A percentile compares a stretch with the other conserved stretches of the same genome.
phyloP scores from a whole-genome alignment of 1,284 basidiomycete species.

The Tremellales sp. region DNA sequence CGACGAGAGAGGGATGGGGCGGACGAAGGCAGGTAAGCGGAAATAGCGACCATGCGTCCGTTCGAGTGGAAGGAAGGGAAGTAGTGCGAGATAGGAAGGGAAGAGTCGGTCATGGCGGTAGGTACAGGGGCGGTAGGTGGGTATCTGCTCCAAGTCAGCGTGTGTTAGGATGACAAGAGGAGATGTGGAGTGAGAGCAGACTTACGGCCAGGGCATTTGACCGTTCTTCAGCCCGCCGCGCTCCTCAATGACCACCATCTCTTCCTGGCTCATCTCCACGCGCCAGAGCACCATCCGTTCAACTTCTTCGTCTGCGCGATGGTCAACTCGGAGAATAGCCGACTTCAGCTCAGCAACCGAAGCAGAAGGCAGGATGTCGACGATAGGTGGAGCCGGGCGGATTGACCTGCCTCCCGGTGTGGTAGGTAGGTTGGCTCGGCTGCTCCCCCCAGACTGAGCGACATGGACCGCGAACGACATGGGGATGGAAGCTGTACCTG shows the following conservation, averaged over 20 bases:
- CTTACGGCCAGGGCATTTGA: slow-evolving; percentile 44
- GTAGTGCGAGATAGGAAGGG: slow-evolving; percentile 27
- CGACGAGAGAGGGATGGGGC: slow-evolving; percentile 2
- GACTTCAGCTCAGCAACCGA: slow-evolving; percentile 37
- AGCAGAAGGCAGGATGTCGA: slow-evolving; percentile 30
- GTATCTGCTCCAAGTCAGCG: slow-evolving; percentile 17
- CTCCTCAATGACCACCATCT: slow-evolving; percentile 41
- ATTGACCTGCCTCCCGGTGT: slow-evolving; percentile 3
- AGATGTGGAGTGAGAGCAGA: background rate
- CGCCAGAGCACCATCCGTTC: slow-evolving; percentile 36
- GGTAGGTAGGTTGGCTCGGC: slow-evolving; percentile 1
- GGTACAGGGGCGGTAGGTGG: slow-evolving; percentile 36
- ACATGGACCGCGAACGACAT: slow-evolving; percentile 17
- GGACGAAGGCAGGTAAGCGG: slow-evolving; percentile 36
- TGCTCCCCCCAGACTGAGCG: background rate
- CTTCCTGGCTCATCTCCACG: slow-evolving; percentile 40
- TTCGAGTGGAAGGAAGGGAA: slow-evolving; percentile 33
- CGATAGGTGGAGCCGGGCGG: slow-evolving; percentile 19
- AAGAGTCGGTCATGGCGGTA: slow-evolving; percentile 23
- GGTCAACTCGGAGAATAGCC: slow-evolving; percentile 30
- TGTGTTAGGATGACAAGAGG: no score
- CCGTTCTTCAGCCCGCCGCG: slow-evolving; percentile 35
- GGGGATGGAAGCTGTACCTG: slow-evolving; percentile 15
- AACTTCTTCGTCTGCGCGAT: slow-evolving; percentile 13
- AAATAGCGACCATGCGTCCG: slow-evolving; percentile 34